Conservation (phyloP, 495 filamentous ascomycete species). For the Achaetomiella virescens region DNA sequence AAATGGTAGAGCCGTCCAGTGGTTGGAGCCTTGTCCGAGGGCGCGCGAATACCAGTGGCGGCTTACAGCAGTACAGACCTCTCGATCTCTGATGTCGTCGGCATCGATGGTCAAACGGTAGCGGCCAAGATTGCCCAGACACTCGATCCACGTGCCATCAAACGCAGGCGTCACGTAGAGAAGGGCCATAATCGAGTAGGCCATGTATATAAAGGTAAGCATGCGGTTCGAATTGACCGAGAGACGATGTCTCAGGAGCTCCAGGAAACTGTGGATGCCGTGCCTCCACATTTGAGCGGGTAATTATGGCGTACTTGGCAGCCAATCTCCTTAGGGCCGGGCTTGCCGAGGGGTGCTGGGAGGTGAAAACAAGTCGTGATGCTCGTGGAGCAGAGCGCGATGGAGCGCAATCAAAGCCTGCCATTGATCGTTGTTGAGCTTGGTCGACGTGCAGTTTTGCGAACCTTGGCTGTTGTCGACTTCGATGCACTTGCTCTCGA, state of each 20-base stretch:
- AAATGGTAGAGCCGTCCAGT: conserved; percentile 79
- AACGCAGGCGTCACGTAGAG: conserved; percentile 69
- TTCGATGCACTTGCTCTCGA: conserved; percentile 73
- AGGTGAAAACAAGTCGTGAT: conserved; percentile 76
- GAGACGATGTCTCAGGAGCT: conserved; percentile 61
- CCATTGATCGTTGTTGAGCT: conserved; percentile 60
- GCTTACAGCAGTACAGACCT: conserved; percentile 72
- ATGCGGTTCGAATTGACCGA: conserved; percentile 70
- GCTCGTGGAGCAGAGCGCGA: conserved; percentile 62
- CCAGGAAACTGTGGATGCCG: conserved; percentile 64
- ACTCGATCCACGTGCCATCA: conserved; percentile 87
- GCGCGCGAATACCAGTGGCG: conserved; percentile 78
- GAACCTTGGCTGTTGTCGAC: conserved; percentile 55
- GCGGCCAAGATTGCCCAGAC: conserved; percentile 67
- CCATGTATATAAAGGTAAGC: conserved; percentile 74
- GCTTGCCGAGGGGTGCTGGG: conserved; percentile 66
- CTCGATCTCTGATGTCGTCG: conserved; percentile 60
- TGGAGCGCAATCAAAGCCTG: conserved; percentile 67
- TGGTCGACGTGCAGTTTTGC: conserved; percentile 27
- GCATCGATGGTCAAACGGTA: conserved; percentile 73
- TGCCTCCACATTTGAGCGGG: conserved; percentile 70
- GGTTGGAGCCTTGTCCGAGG: conserved; percentile 34
- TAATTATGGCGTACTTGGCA: conserved; percentile 69
- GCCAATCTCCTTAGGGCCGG: conserved; percentile 53
- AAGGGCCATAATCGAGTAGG: conserved; percentile 75